Conservation (phyloP, 768 basidiomycete genomes). For the Hortiboletus campestris region DNA sequence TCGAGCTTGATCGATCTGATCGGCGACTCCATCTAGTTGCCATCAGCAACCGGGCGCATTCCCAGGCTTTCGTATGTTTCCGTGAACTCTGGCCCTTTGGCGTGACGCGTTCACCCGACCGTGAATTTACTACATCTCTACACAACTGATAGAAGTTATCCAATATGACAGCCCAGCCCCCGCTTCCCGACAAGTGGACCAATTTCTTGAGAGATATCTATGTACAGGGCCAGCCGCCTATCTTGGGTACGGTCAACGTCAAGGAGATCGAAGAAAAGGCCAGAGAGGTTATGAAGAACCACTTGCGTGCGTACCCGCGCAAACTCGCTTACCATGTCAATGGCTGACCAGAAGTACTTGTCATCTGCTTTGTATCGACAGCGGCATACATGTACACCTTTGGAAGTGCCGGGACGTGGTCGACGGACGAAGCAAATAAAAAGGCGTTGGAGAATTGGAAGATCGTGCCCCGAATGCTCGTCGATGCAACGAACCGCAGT, state of each 20-base stretch:
- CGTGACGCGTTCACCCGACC: background rate
- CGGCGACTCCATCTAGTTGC: no score
- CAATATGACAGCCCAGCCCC: slow-evolving; percentile 19
- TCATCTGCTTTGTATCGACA: slow-evolving; percentile 25
- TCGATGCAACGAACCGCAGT: slow-evolving; percentile 53
- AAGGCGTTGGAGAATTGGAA: slow-evolving; percentile 63
- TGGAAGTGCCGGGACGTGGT: slow-evolving; percentile 70
- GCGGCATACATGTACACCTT: slow-evolving; percentile 73
- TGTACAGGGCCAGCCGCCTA: slow-evolving; percentile 11
- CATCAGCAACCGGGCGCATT: background rate
- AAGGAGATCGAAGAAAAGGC: slow-evolving; percentile 68
- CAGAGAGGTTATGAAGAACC: slow-evolving; percentile 56
- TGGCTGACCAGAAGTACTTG: background rate
- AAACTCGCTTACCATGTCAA: background rate
- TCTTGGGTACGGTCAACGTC: slow-evolving; percentile 57
- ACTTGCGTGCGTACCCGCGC: slow-evolving; percentile 42
- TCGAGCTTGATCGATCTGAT: no score
- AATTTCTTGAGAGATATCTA: slow-evolving; percentile 27
- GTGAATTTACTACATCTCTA: background rate
- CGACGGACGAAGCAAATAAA: slow-evolving; percentile 67
- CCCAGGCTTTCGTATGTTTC: background rate
- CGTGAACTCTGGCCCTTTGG: background rate
- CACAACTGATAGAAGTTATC: background rate
- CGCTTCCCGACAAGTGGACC: slow-evolving; percentile 26
- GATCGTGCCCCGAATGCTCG: slow-evolving; percentile 81